These are phyloP conservation scores for Raffaelea ambrosiae DNA, from an alignment of 2,329 filamentous ascomycete genomes.

Conservation along the genomic window DNA sequence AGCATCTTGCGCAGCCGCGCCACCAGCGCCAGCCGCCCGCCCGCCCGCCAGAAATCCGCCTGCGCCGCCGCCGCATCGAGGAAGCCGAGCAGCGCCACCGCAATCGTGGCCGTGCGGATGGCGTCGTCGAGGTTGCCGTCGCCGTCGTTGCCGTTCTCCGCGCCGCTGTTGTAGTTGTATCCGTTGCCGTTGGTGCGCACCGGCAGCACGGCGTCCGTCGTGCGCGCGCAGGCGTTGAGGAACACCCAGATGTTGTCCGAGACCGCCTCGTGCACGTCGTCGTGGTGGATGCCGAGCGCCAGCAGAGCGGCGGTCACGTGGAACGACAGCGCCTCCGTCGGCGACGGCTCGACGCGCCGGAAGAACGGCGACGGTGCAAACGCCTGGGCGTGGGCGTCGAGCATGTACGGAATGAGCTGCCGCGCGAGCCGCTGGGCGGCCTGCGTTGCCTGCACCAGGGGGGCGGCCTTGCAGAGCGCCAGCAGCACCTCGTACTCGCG, in stretches of 20 bases:
- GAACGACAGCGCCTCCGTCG: conserved; percentile 75
- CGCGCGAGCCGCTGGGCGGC: conserved; percentile 71
- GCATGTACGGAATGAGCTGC: conserved; percentile 75
- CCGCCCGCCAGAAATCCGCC: conserved; percentile 70
- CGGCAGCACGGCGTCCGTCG: not conserved
- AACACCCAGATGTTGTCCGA: conserved; percentile 63
- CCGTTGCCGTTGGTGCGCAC: not conserved
- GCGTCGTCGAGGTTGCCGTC: conserved; percentile 58
- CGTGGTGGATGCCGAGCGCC: conserved; percentile 67
- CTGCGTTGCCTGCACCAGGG: conserved; percentile 59
- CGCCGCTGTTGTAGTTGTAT: not conserved
- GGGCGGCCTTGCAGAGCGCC: conserved; percentile 83
- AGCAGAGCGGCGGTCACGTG: conserved; percentile 74
- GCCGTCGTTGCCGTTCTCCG: conserved; percentile 43
- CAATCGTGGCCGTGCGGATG: conserved; percentile 63
- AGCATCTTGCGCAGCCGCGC: conserved; percentile 64
- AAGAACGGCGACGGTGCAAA: conserved; percentile 77
- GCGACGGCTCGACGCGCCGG: conserved; percentile 73
- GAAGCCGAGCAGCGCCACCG: conserved; percentile 84
- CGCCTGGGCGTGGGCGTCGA: conserved; percentile 71
- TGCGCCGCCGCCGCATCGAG: conserved; percentile 72
- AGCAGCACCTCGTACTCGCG: conserved; percentile 88
- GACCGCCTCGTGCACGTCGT: conserved; percentile 57
- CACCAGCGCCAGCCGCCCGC: conserved; percentile 65
- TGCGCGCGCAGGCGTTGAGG: conserved; percentile 57